Percentiles rank a stretch among this genome's conserved stretches.
phyloP scores from a whole-genome alignment of 805 yeast genomes.

The Tanozyma kutaoensis region DNA sequence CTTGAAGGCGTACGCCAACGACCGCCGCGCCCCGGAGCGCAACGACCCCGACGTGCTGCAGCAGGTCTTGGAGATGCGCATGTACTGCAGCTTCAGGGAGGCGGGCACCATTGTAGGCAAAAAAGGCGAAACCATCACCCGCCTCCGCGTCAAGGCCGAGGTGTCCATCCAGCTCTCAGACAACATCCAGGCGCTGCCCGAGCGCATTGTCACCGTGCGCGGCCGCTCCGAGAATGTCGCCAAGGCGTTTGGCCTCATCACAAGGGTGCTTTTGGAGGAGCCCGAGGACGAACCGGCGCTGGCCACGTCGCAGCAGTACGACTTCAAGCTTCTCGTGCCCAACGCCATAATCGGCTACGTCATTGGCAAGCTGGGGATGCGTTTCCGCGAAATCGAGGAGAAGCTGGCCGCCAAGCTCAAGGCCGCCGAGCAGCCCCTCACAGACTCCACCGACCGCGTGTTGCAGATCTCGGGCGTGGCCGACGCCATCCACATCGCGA shows the following conservation, averaged over 20 bases:
- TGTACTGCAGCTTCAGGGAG: conserved; percentile 65
- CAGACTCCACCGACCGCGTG: conserved; percentile 67
- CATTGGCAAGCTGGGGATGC: conserved; percentile 65
- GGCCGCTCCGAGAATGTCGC: conserved; percentile 74
- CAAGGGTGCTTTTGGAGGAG: conserved; percentile 53
- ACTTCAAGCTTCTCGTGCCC: conserved; percentile 54
- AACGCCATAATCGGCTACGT: conserved; percentile 71
- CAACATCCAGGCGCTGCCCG: conserved; percentile 57
- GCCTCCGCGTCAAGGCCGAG: conserved; percentile 46
- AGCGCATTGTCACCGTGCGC: conserved; percentile 58
- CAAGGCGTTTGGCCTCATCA: conserved; percentile 64
- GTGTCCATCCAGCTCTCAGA: conserved; percentile 64
- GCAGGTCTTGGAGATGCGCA: conserved; percentile 29
- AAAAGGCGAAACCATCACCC: conserved; percentile 63
- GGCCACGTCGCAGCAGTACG: conserved; percentile 37
- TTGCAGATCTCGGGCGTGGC: conserved; percentile 66
- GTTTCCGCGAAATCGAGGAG: conserved; percentile 72
- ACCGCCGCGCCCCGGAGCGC: no score
- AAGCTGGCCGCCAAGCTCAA: conserved; percentile 63
- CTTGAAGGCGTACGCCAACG: no score
- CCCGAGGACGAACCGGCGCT: conserved; percentile 52
- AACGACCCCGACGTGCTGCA: no score
- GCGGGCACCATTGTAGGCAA: conserved; percentile 69
- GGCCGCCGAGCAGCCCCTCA: conserved; percentile 61
- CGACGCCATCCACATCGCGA: conserved; percentile 78